phyloP scores from a whole-genome alignment of 148 eudicot species.

The Limonium bicolor region DNA sequence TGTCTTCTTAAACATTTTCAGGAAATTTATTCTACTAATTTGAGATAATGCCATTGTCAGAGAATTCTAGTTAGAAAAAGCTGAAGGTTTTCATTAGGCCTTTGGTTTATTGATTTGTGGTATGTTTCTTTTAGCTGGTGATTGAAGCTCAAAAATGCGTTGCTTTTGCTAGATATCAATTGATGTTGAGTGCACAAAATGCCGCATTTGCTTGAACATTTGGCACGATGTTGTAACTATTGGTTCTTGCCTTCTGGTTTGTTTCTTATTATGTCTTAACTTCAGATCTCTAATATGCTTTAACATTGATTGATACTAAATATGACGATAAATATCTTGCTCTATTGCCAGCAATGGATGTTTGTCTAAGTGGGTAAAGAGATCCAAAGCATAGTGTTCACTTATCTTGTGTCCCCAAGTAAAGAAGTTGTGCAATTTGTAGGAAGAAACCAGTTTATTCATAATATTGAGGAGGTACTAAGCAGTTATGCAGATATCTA shows the following conservation, averaged over 20 bases:
- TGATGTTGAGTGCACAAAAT: constrained; percentile 70
- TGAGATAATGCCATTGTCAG: constrained; percentile 39
- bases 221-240: constrained; percentile 98
- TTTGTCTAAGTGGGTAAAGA: constrained; percentile 93
- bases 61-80: constrained; percentile 23
- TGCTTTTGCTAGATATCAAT: constrained; percentile 37
- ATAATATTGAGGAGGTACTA: constrained; percentile 71
- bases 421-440: constrained; percentile 83
- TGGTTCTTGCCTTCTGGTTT: constrained; percentile 97
- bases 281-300: background rate
- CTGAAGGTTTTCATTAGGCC: constrained; percentile 32
- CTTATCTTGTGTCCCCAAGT: constrained; percentile 84
- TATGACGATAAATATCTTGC: constrained; percentile 2
- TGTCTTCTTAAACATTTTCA: no score
- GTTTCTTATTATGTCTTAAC: constrained; percentile 2
- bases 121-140: background rate
- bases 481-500: no score
- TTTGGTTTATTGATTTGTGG: background rate
- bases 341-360: constrained; percentile 70
- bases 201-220: constrained; percentile 78
- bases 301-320: no score
- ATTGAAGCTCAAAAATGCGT: constrained; percentile 1
- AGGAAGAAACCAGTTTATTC: constrained; percentile 81
- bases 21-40: constrained; percentile 47
- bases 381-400: constrained; percentile 58